A percentile compares a stretch with the other conserved stretches of the same genome.
phyloP scores from a whole-genome alignment of 2,329 filamentous ascomycete species.

The Neofusicoccum cordaticola region DNA sequence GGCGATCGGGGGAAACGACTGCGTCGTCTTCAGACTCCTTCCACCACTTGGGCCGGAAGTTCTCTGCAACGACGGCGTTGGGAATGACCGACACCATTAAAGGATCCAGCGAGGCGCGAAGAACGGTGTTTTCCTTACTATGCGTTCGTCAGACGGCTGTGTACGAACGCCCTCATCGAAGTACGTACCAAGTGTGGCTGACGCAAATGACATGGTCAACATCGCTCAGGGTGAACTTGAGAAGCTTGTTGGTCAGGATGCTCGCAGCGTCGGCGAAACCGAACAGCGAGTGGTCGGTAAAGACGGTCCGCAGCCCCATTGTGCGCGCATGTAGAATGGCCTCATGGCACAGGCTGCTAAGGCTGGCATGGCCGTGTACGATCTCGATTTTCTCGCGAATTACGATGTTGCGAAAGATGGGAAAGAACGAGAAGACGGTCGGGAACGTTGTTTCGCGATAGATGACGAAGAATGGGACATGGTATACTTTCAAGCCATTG shows the following conservation, averaged over 20 bases:
- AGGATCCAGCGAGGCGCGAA: slow-evolving; percentile 89
- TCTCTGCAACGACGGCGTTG: slow-evolving; percentile 94
- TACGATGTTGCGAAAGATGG: slow-evolving; percentile 93
- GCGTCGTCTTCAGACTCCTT: slow-evolving; percentile 21
- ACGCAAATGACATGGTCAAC: slow-evolving; percentile 98
- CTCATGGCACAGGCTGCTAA: slow-evolving; percentile 92
- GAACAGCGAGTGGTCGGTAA: slow-evolving; percentile 96
- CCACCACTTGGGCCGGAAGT: slow-evolving; percentile 72
- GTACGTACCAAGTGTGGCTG: slow-evolving; percentile 85
- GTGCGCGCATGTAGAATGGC: slow-evolving; percentile 91
- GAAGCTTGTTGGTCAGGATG: slow-evolving; percentile 92
- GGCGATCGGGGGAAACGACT: slow-evolving; percentile 19
- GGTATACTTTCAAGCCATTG: slow-evolving; percentile 97
- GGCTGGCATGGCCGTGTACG: slow-evolving; percentile 92
- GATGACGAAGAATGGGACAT: slow-evolving; percentile 93
- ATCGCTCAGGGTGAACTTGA: slow-evolving; percentile 94
- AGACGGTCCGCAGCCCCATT: slow-evolving; percentile 93
- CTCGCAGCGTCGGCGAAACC: slow-evolving; percentile 95
- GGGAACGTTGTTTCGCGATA: slow-evolving; percentile 92
- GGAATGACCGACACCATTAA: slow-evolving; percentile 97
- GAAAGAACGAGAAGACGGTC: slow-evolving; percentile 98
- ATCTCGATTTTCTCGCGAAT: slow-evolving; percentile 94
- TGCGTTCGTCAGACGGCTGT: neutral
- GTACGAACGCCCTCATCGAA: too few species aligned
- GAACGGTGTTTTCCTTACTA: slow-evolving; percentile 96